These are phyloP conservation scores for Ploettnerulaceae sp. DNA, from an alignment of 2,329 filamentous ascomycete species.

Conservation along the genomic window DNA sequence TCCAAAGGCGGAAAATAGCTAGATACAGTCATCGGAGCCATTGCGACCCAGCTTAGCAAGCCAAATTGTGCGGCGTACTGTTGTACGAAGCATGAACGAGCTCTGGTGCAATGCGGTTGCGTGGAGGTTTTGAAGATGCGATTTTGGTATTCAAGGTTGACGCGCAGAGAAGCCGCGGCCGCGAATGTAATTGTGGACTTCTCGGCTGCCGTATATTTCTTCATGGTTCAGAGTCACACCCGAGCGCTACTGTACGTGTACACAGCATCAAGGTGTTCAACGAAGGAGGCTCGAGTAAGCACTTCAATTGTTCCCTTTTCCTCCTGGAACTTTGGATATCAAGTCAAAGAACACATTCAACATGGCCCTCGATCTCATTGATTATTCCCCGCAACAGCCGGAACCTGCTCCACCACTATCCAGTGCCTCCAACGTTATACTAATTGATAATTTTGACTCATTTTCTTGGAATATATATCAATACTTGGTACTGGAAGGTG, in stretches of 20 bases:
- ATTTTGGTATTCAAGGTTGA: conserved; percentile 17
- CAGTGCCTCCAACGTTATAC: conserved; percentile 82
- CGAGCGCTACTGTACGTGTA: too few species aligned
- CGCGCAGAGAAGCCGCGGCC: conserved; percentile 15
- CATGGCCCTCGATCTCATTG: conserved; percentile 52
- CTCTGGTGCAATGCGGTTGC: conserved; percentile 3
- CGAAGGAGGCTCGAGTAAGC: neutral
- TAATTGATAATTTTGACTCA: conserved; percentile 99
- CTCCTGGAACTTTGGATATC: too few species aligned
- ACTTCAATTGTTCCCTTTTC: neutral
- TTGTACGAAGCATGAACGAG: conserved; percentile 28
- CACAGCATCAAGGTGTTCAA: too few species aligned
- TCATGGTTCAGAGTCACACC: neutral
- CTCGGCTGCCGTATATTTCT: conserved; percentile 1
- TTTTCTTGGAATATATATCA: conserved; percentile 99
- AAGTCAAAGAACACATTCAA: conserved; percentile 10
- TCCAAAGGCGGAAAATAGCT: conserved; percentile 81
- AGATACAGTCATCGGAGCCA: conserved; percentile 66
- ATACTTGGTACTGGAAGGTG: conserved; percentile 93
- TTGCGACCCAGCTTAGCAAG: conserved; percentile 47
- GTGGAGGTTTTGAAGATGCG: neutral
- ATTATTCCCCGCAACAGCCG: conserved; percentile 85
- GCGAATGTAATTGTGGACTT: conserved; percentile 7
- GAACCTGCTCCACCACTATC: conserved; percentile 66
- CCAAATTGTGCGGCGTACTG: conserved; percentile 22